Conservation (phyloP, 2,329 filamentous ascomycete species). For the Purpureocillium takamizusanense region DNA sequence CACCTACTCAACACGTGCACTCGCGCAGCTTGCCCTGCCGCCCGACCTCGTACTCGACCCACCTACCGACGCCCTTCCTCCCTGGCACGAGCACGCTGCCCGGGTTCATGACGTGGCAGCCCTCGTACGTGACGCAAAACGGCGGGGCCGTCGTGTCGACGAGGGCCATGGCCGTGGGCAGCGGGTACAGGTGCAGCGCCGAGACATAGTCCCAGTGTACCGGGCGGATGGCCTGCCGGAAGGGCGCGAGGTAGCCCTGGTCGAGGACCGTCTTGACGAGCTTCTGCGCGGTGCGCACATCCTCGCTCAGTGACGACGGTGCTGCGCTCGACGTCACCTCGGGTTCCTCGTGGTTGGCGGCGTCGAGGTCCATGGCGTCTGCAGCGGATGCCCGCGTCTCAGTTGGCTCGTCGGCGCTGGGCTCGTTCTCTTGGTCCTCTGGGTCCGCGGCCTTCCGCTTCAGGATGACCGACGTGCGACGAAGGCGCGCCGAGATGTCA, state of each 20-base stretch:
- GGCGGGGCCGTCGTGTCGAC: constrained; percentile 73
- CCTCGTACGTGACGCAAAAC: constrained; percentile 87
- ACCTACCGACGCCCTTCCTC: constrained; percentile 60
- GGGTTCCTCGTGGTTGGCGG: constrained; percentile 12
- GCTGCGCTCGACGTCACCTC: too few species aligned
- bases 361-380: constrained; percentile 33
- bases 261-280: constrained; percentile 88
- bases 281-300: constrained; percentile 56
- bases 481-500: constrained; percentile 70
- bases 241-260: constrained; percentile 82
- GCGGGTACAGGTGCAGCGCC: constrained; percentile 72
- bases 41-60: constrained; percentile 79
- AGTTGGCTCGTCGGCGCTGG: constrained; percentile 8
- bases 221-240: constrained; percentile 69
- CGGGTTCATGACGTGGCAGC: constrained; percentile 93
- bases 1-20: constrained; percentile 38
- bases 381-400: constrained; percentile 9
- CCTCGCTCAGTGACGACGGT: constrained; percentile 27
- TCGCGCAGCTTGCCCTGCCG: constrained; percentile 55
- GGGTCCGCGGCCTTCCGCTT: constrained; percentile 31
- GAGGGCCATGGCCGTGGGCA: constrained; percentile 76
- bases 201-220: constrained; percentile 83
- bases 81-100: constrained; percentile 65
- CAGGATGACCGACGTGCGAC: constrained; percentile 67
- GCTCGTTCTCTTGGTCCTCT: constrained; percentile 19